Base-by-base conservation (phyloP, 2,329 filamentous ascomycete species). In the Pseudogymnoascus sp. region DNA sequence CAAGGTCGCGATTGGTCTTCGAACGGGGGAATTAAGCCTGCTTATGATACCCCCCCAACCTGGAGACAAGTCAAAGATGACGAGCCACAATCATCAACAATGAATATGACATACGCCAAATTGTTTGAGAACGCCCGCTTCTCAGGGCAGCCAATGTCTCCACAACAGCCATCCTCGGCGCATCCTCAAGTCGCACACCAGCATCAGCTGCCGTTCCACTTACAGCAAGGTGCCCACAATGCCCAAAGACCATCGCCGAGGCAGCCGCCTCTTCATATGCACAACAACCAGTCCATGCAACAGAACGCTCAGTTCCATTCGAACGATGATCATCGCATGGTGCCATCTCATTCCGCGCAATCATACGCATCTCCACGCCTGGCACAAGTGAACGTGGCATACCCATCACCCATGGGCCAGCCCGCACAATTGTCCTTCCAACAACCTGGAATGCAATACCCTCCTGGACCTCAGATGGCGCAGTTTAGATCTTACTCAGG, bases 301-400 rank as follows among this genome's bases (percentile, higher is more conserved):
- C 86, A 42, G 83, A 84, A 59, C 60, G 81, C 81, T 13, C 82
- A 84, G 2, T 89, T 87, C 67, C 90, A 87, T 69, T 87, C 86
- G 63, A 86, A 87, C 67, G 92, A 96, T 67, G 89, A 92, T 63
- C 90, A 92, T 70, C 85, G 92, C 60, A 96, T 97, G 89, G 89
- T 94, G 77, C 90, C 89, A 63, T 89, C 87, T 5, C 92, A 87
- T 67, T 92, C 89, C 25, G 87, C 87, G 3, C 91, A 92, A 69
- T 90, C 91, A 2, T 94, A 91, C 73, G 88, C 90, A 7, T 96
- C 92, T 13, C 92, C 93, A 58, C 86, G 92, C 59, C 82, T 92
- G 68, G 82, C 85, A 60, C 87, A 87, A 65, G 82, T 85, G 13
- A 84, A 86, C 31, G 84, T 90, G 73, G 83, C 92, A 89, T 92